phyloP scores from a whole-genome alignment of 1,284 basidiomycete genomes.

The Rugosomyces carneus region DNA sequence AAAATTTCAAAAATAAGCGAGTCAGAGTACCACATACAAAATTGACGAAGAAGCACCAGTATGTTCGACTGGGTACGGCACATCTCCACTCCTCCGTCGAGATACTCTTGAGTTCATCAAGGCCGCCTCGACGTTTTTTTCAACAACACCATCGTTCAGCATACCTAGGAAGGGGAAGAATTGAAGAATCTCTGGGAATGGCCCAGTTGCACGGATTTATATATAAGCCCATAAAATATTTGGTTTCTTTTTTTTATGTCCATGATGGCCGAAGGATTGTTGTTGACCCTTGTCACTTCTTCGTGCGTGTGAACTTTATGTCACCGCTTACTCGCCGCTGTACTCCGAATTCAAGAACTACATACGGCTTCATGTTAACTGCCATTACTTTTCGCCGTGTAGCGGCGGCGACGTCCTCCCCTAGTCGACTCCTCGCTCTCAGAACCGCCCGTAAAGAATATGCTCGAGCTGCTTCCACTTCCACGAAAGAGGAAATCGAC shows the following conservation, averaged over 20 bases:
- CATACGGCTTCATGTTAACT: conserved; percentile 16
- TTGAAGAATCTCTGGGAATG: conserved; percentile 4
- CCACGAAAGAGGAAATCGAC: conserved; percentile 41
- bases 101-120: conserved; percentile 35
- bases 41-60: conserved; percentile 38
- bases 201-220: conserved; percentile 4
- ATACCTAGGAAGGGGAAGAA: conserved; percentile 13
- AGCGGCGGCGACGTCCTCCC: conserved; percentile 19
- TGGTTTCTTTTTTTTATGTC: conserved; percentile 15
- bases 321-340: conserved; percentile 9
- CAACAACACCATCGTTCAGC: conserved; percentile 25
- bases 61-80: conserved; percentile 50
- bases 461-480: conserved; percentile 7
- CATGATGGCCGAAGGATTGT: conserved; percentile 22
- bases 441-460: neutral
- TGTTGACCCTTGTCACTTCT: conserved; percentile 13
- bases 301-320: conserved; percentile 12
- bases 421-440: conserved; percentile 13
- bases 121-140: conserved; percentile 41
- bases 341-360: conserved; percentile 13
- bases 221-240: conserved; percentile 16
- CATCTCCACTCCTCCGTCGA: conserved; percentile 39
- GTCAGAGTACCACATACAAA: conserved; percentile 37
- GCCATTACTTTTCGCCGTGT: conserved; percentile 28
- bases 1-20: conserved; percentile 5